phyloP scores from a whole-genome alignment of 129 eudicot genomes.

The Heracleum sosnowskyi region DNA sequence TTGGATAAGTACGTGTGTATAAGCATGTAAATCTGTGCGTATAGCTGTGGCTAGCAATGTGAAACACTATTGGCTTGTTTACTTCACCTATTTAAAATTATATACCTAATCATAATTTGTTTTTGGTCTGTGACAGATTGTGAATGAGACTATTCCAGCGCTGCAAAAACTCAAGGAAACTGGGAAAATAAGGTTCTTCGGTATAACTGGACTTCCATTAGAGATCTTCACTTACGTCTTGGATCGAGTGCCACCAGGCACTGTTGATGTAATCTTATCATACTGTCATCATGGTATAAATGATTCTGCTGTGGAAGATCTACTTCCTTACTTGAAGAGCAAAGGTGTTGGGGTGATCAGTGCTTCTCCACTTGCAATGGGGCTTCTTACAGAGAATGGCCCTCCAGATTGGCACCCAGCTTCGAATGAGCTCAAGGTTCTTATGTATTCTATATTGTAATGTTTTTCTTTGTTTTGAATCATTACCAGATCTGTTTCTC shows the following conservation, averaged over 20 bases:
- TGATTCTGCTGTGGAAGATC: slow-evolving; percentile 73
- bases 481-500: neutral
- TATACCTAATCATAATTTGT: neutral
- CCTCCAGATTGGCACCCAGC: slow-evolving; percentile 99
- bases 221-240: slow-evolving; percentile 72
- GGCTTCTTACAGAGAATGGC: slow-evolving; percentile 93
- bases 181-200: slow-evolving; percentile 80
- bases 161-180: slow-evolving; percentile 71
- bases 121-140: slow-evolving; percentile 37
- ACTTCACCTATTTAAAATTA: neutral
- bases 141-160: slow-evolving; percentile 91
- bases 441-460: neutral
- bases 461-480: neutral
- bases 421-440: slow-evolving; percentile 72
- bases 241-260: slow-evolving; percentile 76
- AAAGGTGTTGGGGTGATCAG: slow-evolving; percentile 91
- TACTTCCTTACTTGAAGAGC: slow-evolving; percentile 79
- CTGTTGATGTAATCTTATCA: slow-evolving; percentile 81
- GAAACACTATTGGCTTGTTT: neutral
- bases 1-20: neutral
- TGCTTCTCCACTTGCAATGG: slow-evolving; percentile 97
- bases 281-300: slow-evolving; percentile 83
- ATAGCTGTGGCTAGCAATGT: neutral
- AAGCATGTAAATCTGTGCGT: neutral
- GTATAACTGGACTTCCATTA: slow-evolving; percentile 96